Conservation (phyloP, 2,329 filamentous ascomycete species). For the Apiospora malaysiana region DNA sequence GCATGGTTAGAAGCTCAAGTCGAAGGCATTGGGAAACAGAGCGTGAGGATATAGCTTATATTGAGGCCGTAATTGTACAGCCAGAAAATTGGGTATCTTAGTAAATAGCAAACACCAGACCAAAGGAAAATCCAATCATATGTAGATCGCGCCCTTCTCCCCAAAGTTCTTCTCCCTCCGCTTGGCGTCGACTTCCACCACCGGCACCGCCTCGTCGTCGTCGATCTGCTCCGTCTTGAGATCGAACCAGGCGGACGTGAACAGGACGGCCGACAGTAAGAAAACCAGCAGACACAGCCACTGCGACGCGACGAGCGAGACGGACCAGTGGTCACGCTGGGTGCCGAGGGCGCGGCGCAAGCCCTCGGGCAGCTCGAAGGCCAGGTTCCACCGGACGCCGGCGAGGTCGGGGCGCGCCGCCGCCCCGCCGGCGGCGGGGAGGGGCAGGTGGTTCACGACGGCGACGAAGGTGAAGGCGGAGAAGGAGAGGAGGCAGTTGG, state of each 20-base stretch:
- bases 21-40: too few relatives aligned
- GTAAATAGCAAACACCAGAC: not conserved
- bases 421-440: not conserved
- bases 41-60: not conserved
- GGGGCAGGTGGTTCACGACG: constrained; percentile 8
- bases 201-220: not conserved
- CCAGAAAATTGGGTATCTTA: not conserved
- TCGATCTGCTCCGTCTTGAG: constrained; percentile 8
- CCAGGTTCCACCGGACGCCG: constrained; percentile 8
- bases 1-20: too few relatives aligned
- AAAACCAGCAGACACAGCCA: constrained; percentile 8
- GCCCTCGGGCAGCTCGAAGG: not conserved
- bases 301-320: constrained; percentile 16
- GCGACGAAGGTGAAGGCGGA: constrained; percentile 16
- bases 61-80: not conserved
- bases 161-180: not conserved
- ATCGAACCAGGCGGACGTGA: constrained; percentile 15
- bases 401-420: not conserved
- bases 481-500: constrained; percentile 18
- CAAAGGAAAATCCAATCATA: not conserved
- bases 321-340: not conserved
- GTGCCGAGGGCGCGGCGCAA: not conserved
- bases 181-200: not conserved
- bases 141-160: constrained; percentile 2
- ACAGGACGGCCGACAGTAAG: constrained; percentile 6